Percentiles rank a stretch among this genome's conserved stretches.
Conservation (phyloP, 495 filamentous ascomycete genomes). For the Beverwykella pulmonaria region DNA sequence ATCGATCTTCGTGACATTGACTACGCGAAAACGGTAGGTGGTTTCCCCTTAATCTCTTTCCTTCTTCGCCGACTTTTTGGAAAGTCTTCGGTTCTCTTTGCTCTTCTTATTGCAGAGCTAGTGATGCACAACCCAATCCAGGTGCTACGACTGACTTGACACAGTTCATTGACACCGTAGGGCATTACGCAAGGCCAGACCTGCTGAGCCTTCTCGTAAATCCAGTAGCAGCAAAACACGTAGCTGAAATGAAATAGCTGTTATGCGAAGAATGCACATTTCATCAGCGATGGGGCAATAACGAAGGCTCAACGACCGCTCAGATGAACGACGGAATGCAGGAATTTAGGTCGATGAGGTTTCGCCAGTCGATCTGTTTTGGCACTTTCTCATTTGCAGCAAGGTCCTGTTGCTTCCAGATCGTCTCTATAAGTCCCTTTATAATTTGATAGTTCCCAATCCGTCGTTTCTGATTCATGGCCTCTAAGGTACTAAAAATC, state of each 20-base stretch:
- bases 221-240: slow-evolving; percentile 28
- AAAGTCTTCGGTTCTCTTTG: too few relatives aligned
- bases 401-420: slow-evolving; percentile 29
- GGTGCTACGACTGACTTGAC: background rate
- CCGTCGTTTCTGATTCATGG: slow-evolving; percentile 11
- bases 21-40: slow-evolving; percentile 36
- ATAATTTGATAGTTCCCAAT: slow-evolving; percentile 29
- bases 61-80: too few relatives aligned
- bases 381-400: slow-evolving; percentile 2
- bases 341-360: slow-evolving; percentile 9
- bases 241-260: slow-evolving; percentile 23
- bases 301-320: background rate
- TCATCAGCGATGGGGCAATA: too few relatives aligned
- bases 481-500: slow-evolving; percentile 5
- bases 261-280: background rate
- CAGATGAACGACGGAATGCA: slow-evolving; percentile 24
- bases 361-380: slow-evolving; percentile 11
- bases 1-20: slow-evolving; percentile 44
- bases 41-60: too few relatives aligned
- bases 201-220: slow-evolving; percentile 42
- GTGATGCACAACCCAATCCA: too few relatives aligned
- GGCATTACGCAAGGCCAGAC: slow-evolving; percentile 48
- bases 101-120: too few relatives aligned
- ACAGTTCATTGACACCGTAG: slow-evolving; percentile 40
- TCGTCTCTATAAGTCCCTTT: slow-evolving; percentile 11